Evolutionary conservation across 2,329 filamentous ascomycete genomes (phyloP).

Genomic region (Didymella glomerata): DNA sequence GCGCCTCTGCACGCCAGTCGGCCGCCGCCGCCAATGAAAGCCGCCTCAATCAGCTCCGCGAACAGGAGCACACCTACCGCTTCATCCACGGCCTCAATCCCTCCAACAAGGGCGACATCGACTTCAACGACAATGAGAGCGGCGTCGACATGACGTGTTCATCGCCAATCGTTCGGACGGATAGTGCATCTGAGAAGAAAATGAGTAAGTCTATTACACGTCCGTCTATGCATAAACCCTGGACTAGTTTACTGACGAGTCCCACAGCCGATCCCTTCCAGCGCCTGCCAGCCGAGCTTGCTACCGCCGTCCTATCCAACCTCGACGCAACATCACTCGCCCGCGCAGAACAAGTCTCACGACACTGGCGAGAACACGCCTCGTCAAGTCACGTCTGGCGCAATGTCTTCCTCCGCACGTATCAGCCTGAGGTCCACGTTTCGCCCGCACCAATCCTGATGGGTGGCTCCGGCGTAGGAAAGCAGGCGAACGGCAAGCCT

Average conservation of each 20-base stretch:
- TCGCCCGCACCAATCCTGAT: conserved; percentile 58
- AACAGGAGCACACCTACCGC: conserved; percentile 46
- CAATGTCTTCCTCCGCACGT: conserved; percentile 66
- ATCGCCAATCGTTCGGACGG: conserved; percentile 43
- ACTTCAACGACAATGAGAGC: conserved; percentile 50
- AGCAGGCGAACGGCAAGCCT: conserved; percentile 58
- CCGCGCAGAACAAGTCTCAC: conserved; percentile 64
- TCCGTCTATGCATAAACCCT: not conserved
- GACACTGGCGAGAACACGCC: conserved; percentile 64
- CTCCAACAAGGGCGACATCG: conserved; percentile 32
- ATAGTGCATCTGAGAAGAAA: conserved; percentile 46
- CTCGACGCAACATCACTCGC: conserved; percentile 66
- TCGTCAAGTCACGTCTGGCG: conserved; percentile 69
- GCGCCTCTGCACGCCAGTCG: conserved; percentile 46
- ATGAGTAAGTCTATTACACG: conserved; percentile 41
- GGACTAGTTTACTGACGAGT: conserved; percentile 16
- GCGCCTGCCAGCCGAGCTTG: conserved; percentile 66
- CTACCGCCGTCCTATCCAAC: conserved; percentile 66
- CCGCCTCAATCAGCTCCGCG: conserved; percentile 39
- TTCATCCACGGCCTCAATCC: conserved; percentile 42
- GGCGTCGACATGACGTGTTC: conserved; percentile 51
- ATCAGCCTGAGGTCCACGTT: conserved; percentile 57
- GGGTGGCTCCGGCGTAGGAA: conserved; percentile 63
- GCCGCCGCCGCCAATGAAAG: conserved; percentile 49
- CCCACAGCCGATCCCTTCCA: conserved; percentile 60